phyloP scores from a whole-genome alignment of 2,329 filamentous ascomycete species.

The Neocatenulostroma microsporum region DNA sequence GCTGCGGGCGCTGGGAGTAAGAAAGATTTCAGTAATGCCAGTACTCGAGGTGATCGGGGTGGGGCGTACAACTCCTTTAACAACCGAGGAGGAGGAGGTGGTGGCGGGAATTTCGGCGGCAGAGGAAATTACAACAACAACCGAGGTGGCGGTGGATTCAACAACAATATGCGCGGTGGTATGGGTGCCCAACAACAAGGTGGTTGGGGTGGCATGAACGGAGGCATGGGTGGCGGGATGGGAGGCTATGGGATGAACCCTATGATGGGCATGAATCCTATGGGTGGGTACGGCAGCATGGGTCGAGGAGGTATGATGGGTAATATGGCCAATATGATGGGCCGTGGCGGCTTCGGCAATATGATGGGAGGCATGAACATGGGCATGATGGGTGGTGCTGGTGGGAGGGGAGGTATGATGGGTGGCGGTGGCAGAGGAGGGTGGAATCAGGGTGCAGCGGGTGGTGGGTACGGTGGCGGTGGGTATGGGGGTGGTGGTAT shows the following conservation, averaged over 20 bases:
- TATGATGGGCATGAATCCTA: conserved; percentile 9
- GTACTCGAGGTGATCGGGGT: conserved; percentile 58
- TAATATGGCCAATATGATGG: conserved; percentile 22
- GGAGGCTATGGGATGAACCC: conserved; percentile 1
- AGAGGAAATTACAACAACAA: conserved; percentile 24
- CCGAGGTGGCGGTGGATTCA: conserved; percentile 11
- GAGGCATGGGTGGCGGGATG: conserved; percentile 6
- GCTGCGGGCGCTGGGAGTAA: conserved; percentile 40
- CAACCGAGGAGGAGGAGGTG: conserved; percentile 17
- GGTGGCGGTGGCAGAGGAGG: conserved; percentile 5
- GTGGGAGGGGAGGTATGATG: conserved; percentile 9
- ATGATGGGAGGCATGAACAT: conserved; percentile 6
- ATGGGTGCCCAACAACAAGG: conserved; percentile 5
- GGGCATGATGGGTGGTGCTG: background rate
- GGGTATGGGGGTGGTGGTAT: conserved; percentile 38
- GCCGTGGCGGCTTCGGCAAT: conserved; percentile 13
- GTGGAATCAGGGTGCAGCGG: conserved; percentile 16
- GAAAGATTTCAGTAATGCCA: conserved; percentile 8
- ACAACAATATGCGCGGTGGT: conserved; percentile 6
- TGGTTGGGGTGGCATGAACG: conserved; percentile 20
- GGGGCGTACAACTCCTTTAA: conserved; percentile 36
- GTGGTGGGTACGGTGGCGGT: conserved; percentile 33
- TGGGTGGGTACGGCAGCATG: conserved; percentile 26
- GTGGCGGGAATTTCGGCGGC: conserved; percentile 19
- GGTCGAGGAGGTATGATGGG: conserved; percentile 27